These are phyloP conservation scores for Posidonia australis DNA, from an alignment of 106 monocot genomes.

Conservation along the genomic window DNA sequence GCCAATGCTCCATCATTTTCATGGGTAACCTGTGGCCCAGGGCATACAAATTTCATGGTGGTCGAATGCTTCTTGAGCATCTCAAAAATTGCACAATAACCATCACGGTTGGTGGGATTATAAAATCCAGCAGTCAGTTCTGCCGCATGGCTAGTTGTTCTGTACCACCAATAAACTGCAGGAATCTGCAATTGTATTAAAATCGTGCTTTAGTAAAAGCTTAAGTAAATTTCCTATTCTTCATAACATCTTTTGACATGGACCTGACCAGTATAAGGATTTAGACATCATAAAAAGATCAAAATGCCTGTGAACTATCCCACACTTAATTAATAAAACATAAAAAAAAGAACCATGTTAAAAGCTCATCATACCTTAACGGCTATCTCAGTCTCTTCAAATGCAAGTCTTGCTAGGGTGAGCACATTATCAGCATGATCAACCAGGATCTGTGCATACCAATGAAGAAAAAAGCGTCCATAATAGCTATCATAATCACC, in stretches of 20 bases:
- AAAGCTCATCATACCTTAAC: slow-evolving; percentile 46
- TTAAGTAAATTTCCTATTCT: no score
- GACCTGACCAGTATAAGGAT: no score
- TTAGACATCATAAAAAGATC: no score
- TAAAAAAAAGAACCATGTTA: background rate
- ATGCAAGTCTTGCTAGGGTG: slow-evolving; percentile 72
- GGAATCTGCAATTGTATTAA: slow-evolving; percentile 51
- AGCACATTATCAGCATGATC: slow-evolving; percentile 78
- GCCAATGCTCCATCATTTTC: slow-evolving; percentile 51
- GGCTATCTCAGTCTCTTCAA: slow-evolving; percentile 64
- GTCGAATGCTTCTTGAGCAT: slow-evolving; percentile 65
- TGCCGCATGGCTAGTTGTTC: slow-evolving; percentile 69
- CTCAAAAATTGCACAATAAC: slow-evolving; percentile 68
- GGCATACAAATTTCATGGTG: slow-evolving; percentile 44
- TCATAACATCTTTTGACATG: no score
- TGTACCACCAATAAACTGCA: slow-evolving; percentile 86
- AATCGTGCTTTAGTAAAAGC: background rate
- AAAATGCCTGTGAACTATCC: no score
- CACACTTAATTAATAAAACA: no score
- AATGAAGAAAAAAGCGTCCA: slow-evolving; percentile 85
- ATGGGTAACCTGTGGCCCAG: slow-evolving; percentile 13
- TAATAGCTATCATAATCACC: slow-evolving; percentile 94
- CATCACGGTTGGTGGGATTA: slow-evolving; percentile 79
- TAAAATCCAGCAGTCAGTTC: slow-evolving; percentile 91
- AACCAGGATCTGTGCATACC: slow-evolving; percentile 70